Percentiles rank a stretch among this genome's conserved stretches.
Conservation (phyloP, 805 yeast species). For the Jamesozyma piceae region DNA sequence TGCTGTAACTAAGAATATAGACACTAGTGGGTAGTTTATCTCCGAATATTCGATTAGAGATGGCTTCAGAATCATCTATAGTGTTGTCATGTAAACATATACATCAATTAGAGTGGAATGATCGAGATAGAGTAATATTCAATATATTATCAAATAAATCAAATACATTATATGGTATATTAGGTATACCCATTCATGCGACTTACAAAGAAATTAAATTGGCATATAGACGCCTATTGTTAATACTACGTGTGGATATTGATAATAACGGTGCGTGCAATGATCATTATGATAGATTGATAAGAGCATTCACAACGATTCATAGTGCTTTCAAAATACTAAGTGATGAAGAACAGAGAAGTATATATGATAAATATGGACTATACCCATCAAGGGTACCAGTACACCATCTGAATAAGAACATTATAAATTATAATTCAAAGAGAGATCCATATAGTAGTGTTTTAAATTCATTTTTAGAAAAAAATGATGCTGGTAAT, state of each 20-base stretch:
- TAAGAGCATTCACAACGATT: constrained; percentile 34
- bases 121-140: not conserved
- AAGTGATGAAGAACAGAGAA: constrained; percentile 52
- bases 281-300: not conserved
- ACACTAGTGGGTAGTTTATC: no score
- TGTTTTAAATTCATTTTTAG: constrained; percentile 1
- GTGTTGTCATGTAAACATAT: no score
- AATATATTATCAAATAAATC: constrained; percentile 57
- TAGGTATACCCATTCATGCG: constrained; percentile 28
- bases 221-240: not conserved
- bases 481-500: no score
- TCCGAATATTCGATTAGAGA: no score
- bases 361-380: constrained; percentile 49
- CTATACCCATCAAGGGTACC: not conserved
- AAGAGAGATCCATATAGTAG: constrained; percentile 24
- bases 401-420: not conserved
- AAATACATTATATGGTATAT: constrained; percentile 69
- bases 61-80: no score
- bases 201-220: not conserved
- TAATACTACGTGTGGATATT: not conserved
- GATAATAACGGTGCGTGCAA: not conserved
- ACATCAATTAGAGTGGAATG: no score
- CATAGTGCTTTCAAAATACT: constrained; percentile 86
- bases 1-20: no score
- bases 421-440: not conserved